A percentile compares a stretch with the other conserved stretches of the same genome.
Conservation (phyloP, 2,329 filamentous ascomycete genomes). For the Dendryphion nanum region DNA sequence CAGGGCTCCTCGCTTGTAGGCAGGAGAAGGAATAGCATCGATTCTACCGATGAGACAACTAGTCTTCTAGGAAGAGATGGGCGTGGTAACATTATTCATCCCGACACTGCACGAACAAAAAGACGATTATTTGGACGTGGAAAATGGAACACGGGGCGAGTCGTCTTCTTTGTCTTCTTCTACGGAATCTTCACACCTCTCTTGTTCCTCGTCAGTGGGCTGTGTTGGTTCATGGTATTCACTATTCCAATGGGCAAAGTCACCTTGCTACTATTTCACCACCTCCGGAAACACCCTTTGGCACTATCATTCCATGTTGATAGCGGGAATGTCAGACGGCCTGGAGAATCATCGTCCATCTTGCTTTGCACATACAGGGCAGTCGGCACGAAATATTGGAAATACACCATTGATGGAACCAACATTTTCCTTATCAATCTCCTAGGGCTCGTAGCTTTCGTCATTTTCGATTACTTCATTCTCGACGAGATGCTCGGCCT, state of each 20-base stretch:
- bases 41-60: constrained; percentile 85
- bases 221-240: constrained; percentile 97
- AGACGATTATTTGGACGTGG: constrained; percentile 89
- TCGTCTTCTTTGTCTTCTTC: constrained; percentile 96
- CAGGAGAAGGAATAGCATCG: constrained; percentile 81
- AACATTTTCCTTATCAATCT: constrained; percentile 99
- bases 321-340: constrained; percentile 67
- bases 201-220: constrained; percentile 77
- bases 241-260: constrained; percentile 98
- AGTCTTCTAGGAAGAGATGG: constrained; percentile 74
- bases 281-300: constrained; percentile 87
- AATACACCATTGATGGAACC: constrained; percentile 96
- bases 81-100: constrained; percentile 46
- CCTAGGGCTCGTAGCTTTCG: constrained; percentile 87
- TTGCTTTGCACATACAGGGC: constrained; percentile 96
- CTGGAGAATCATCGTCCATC: constrained; percentile 75
- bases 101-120: constrained; percentile 57
- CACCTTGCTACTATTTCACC: constrained; percentile 83
- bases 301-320: constrained; percentile 93
- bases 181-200: constrained; percentile 87
- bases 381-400: constrained; percentile 95
- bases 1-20: constrained; percentile 68
- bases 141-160: constrained; percentile 90
- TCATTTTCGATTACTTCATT: constrained; percentile 89
- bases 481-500: constrained; percentile 68